phyloP scores from a whole-genome alignment of 176 grass and related monocot species.

The Zizania latifolia region DNA sequence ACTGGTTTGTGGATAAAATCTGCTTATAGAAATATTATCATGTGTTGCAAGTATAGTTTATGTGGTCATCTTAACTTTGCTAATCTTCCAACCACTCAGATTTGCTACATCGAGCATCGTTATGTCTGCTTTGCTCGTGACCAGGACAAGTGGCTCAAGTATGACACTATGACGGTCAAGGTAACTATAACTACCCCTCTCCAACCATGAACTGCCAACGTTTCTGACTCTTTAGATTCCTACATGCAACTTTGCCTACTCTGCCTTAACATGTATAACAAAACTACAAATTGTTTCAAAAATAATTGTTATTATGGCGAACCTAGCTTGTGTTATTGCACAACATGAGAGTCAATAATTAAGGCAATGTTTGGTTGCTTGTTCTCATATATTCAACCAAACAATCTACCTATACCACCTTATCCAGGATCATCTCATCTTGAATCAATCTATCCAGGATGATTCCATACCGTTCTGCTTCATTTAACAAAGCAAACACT shows the following conservation, averaged over 20 bases:
- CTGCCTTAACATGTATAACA: background rate
- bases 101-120: background rate
- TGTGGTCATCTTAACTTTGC: background rate
- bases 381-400: no score
- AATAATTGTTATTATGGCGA: background rate
- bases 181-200: background rate
- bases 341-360: background rate
- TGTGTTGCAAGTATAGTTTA: background rate
- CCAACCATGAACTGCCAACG: background rate
- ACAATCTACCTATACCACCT: no score
- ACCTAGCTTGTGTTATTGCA: background rate
- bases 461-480: no score
- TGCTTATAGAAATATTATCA: background rate
- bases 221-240: background rate
- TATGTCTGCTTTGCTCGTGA: background rate
- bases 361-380: no score
- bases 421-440: no score
- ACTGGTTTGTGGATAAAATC: background rate
- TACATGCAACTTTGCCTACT: background rate
- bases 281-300: background rate
- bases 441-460: no score
- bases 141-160: background rate
- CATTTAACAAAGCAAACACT: no score
- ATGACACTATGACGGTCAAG: background rate
- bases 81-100: background rate